phyloP scores from a whole-genome alignment of 352 stramenopile genomes.

The Plasmopara viticola region DNA sequence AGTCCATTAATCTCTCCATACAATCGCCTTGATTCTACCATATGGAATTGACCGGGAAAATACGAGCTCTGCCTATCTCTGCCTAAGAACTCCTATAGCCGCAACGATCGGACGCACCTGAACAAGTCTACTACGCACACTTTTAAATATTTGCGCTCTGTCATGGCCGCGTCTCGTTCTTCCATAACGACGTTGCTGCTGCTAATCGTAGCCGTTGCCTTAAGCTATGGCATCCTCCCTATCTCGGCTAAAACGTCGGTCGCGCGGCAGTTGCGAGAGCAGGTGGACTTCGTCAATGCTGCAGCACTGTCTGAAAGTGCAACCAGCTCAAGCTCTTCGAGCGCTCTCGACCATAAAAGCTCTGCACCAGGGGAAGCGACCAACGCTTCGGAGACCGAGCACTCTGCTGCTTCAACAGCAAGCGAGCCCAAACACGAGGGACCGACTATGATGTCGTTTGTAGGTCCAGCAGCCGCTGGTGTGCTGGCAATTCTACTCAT shows the following conservation, averaged over 20 bases:
- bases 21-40: no score
- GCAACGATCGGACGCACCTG: background rate
- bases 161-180: conserved; percentile 10
- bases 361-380: no score
- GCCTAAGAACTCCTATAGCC: background rate
- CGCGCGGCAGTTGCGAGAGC: conserved; percentile 9
- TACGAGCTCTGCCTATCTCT: no score
- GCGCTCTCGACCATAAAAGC: background rate
- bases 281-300: conserved; percentile 3
- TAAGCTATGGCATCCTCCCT: conserved; percentile 6
- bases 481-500: conserved; percentile 52
- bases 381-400: conserved; percentile 4
- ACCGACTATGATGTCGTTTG: conserved; percentile 29
- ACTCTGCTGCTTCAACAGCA: conserved; percentile 2
- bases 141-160: background rate
- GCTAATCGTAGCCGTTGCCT: conserved; percentile 19
- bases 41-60: no score
- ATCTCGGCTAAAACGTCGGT: conserved; percentile 7
- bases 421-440: conserved; percentile 10
- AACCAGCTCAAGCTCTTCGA: conserved; percentile 1
- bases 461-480: conserved; percentile 36
- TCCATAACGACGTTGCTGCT: conserved; percentile 7
- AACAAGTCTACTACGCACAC: conserved; percentile 6
- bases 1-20: no score
- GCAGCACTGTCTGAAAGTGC: background rate